Base-by-base conservation (phyloP, 148 eudicot genomes). In the Beta vulgaris region DNA sequence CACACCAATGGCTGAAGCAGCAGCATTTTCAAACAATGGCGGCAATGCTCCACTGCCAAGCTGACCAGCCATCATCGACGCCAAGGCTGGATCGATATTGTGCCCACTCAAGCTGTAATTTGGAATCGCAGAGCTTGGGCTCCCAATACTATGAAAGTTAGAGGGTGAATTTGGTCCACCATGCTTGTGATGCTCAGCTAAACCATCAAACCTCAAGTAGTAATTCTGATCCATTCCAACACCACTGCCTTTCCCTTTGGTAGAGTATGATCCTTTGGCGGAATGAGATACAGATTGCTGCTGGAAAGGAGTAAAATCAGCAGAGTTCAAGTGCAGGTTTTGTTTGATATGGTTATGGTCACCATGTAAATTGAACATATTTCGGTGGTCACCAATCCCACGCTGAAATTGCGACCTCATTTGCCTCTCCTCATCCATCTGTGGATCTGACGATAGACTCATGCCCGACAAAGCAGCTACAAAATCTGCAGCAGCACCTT, bases 101-200 rank as follows among this genome's bases (percentile, higher is more conserved):
- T 84, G 83, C 26, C 94, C 92, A 78, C 82, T 85, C 35, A 88
- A 78, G 32, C 89, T 86, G 67, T 90, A 85, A 77, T 78, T 81
- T 43, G 85, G 83, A 85, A 88, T 86, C 21, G 92, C 84, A 65
- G 97, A 87, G 85, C 88, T 88, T 43, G 91, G 95, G 80, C 93
- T 87, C 72, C 87, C 91, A 31, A 88, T 77, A 77, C 81, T 85
- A 39, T 81, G 90, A 74, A 87, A 92, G 62, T 81, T 82, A 31
- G 92, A 82, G 59, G 89, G 88, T 35, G 90, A 88, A 35, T 81
- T 84, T 44, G 84, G 84, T 71, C 87, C 83, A 67, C 87, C 69
- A 55, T 76, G 86, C 71, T 76, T 86, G 74, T 82, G 86, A 79
- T 84, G 81, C 14, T 86, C 85, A 74, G 37, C 73, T 29, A 83